These are phyloP conservation scores for Trichothecium sympodiale DNA, from an alignment of 2,329 filamentous ascomycete species.

Conservation along the genomic window DNA sequence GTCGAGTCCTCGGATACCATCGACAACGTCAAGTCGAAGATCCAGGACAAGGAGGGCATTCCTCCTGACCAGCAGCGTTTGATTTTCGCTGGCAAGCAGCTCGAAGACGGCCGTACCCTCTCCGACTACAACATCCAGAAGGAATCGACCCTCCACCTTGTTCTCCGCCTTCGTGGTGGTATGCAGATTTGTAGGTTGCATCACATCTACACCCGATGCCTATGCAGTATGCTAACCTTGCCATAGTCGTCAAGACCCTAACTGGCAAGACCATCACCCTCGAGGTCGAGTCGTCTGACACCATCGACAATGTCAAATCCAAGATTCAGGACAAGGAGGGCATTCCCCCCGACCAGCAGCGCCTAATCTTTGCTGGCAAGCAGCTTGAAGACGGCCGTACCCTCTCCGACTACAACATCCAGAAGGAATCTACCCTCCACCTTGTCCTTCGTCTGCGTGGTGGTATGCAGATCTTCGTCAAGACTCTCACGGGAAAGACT, in stretches of 20 bases:
- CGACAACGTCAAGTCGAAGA: conserved; percentile 96
- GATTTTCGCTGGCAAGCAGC: conserved; percentile 94
- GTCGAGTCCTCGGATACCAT: conserved; percentile 88
- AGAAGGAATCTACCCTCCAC: conserved; percentile 79
- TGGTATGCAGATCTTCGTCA: conserved; percentile 70
- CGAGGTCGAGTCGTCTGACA: conserved; percentile 81
- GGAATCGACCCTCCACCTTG: conserved; percentile 61
- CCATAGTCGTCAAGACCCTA: conserved; percentile 59
- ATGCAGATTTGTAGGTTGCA: conserved; percentile 53
- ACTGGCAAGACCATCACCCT: conserved; percentile 92
- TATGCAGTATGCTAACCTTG: conserved; percentile 8
- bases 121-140: conserved; percentile 49
- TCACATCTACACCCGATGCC: not conserved
- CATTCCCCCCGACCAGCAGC: conserved; percentile 90
- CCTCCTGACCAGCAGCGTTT: conserved; percentile 92
- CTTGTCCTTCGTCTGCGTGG: conserved; percentile 71
- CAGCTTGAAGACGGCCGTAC: conserved; percentile 89
- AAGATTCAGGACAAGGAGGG: conserved; percentile 94
- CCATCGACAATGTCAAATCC: conserved; percentile 86
- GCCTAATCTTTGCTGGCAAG: conserved; percentile 88
- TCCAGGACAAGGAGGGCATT: conserved; percentile 97
- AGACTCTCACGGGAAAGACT: conserved; percentile 86
- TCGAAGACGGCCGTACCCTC: conserved; percentile 69
- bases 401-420: conserved; percentile 91
- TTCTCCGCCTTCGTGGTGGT: conserved; percentile 58